phyloP scores from a whole-genome alignment of 2,329 filamentous ascomycete genomes.

The Sarocladium brachiariae region DNA sequence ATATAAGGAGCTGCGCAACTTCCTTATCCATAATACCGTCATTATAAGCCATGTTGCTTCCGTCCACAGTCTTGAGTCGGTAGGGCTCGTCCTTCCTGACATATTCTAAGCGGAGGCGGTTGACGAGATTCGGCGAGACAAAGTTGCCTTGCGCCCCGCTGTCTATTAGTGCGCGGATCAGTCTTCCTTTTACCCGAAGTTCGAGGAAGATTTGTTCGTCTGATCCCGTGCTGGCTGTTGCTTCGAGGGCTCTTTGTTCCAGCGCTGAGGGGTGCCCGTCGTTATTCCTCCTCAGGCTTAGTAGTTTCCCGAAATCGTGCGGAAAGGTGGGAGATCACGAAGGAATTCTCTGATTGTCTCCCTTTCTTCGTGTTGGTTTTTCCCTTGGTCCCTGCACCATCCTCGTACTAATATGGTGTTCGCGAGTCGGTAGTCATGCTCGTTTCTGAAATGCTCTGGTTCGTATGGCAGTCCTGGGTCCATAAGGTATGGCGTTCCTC shows the following conservation, averaged over 20 bases:
- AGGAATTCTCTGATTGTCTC: too few relatives aligned
- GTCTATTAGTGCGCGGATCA: neutral
- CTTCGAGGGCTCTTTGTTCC: neutral
- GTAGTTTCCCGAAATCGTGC: neutral
- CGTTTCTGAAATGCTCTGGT: neutral
- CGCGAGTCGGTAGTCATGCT: neutral
- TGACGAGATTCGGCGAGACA: neutral
- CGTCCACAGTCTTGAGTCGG: slow-evolving; percentile 1
- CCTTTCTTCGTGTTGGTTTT: neutral
- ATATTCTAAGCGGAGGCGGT: neutral
- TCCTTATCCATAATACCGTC: slow-evolving; percentile 4
- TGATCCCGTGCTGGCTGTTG: neutral
- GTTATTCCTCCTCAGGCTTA: neutral
- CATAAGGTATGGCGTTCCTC: too few relatives aligned
- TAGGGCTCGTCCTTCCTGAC: slow-evolving; percentile 3
- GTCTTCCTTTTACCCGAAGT: neutral
- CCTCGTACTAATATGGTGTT: neutral
- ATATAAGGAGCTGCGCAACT: neutral
- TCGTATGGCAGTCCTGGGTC: neutral
- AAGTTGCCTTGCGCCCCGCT: slow-evolving; percentile 3
- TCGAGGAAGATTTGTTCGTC: neutral
- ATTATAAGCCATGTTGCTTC: slow-evolving; percentile 7
- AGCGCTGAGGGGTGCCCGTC: neutral
- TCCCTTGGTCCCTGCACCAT: neutral
- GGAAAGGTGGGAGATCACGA: neutral